Base-by-base conservation (phyloP, 208 protist species). In the Acanthamoeba sp. region DNA sequence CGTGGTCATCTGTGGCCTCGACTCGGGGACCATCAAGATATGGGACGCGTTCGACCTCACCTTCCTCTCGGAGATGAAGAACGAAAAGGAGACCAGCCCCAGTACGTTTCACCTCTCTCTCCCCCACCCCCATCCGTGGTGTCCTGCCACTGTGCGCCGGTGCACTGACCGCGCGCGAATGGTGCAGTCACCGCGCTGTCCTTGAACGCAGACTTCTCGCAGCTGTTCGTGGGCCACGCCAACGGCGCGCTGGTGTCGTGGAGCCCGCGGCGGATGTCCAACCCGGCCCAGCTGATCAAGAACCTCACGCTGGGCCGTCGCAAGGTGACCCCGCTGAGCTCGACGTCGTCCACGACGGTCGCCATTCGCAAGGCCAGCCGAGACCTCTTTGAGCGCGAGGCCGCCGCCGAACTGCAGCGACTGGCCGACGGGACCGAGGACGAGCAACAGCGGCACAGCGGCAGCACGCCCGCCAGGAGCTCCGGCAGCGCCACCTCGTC, bases 281-380 rank as follows among this genome's bases (percentile, higher is more conserved):
- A 92, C 45, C 87, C 87, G n/a, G 45, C 87, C n/a, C 87, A 92
- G 34, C 59, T 92, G 32, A 92, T 92, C 38, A 42, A 55, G 40
- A 92, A 92, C 57, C 45, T 92, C 24, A 73, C 87, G 40, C 34
- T 73, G 34, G 40, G 87, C 20, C 52, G 59, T 1, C 80, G 80
- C 27, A 88, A 78, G 69, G 69, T 78, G 29, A 78, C 69, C 2
- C 69, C 69, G 20, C 69, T 78, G 1, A 78, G 29, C 34, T 48
- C 69, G 38, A 78, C 69, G 6, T 78, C 69, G 36, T 78, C 69
- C 2, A 48, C 69, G 16, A 48, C 69, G 29, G 69, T 78, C 69
- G 29, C 69, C 69, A 78, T 78, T n/a, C 69, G 69, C 69, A 89
- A 89, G 52, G 80, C 80, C 45, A 89, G 80, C 48, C 45, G 52